Evolutionary conservation across 495 filamentous ascomycete species (phyloP).

Genomic region (Penicillium daleae): DNA sequence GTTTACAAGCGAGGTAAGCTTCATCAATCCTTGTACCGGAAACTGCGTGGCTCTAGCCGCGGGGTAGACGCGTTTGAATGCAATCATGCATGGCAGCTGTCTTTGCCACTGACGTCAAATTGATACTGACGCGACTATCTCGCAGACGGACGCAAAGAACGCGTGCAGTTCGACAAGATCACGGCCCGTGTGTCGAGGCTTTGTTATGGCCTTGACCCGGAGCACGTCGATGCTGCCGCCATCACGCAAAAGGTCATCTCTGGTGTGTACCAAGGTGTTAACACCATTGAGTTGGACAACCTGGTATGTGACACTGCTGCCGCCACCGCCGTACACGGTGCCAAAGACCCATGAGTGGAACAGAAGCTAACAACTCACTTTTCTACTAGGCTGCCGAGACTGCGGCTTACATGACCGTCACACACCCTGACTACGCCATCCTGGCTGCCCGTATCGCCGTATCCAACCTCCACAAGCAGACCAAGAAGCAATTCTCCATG

Average conservation of each 20-base stretch:
- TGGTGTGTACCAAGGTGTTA: conserved; percentile 98
- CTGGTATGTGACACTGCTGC: conserved; percentile 64
- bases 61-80: conserved; percentile 9
- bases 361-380: conserved; percentile 3
- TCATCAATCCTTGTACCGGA: conserved; percentile 1
- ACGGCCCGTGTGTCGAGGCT: conserved; percentile 95
- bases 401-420: conserved; percentile 99
- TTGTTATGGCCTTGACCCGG: conserved; percentile 94
- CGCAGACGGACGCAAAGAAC: conserved; percentile 97
- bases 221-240: conserved; percentile 96
- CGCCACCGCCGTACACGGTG: not conserved
- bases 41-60: conserved; percentile 6
- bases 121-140: conserved; percentile 29
- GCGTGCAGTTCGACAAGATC: conserved; percentile 99
- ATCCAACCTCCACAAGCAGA: conserved; percentile 99
- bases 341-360: conserved; percentile 13
- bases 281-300: conserved; percentile 93
- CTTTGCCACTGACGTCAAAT: conserved; percentile 33
- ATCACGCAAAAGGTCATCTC: conserved; percentile 99
- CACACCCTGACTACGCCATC: conserved; percentile 98
- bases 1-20: conserved; percentile 72
- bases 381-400: conserved; percentile 86
- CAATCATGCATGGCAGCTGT: conserved; percentile 1
- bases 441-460: conserved; percentile 98
- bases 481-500: conserved; percentile 97